A percentile compares a stretch with the other conserved stretches of the same genome.
Evolutionary conservation across 2,329 filamentous ascomycete genomes (phyloP).

Genomic region (Nigrospora oryzae): DNA sequence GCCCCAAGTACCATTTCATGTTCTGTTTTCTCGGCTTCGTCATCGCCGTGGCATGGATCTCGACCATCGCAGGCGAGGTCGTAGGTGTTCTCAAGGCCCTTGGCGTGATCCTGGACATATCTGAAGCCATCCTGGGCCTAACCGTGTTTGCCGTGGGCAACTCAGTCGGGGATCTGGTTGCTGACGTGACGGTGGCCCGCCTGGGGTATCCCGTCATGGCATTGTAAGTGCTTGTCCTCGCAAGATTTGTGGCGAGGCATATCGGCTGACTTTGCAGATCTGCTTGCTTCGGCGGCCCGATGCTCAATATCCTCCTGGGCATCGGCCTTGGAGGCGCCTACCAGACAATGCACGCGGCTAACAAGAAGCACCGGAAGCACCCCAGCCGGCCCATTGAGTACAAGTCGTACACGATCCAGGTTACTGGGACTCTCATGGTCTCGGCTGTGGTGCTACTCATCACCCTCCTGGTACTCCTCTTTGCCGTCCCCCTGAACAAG

Average conservation of each 20-base stretch:
- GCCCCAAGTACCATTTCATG: conserved; percentile 66
- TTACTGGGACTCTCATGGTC: conserved; percentile 78
- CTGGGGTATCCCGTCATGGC: conserved; percentile 97
- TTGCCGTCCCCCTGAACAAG: conserved; percentile 74
- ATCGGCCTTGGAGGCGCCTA: conserved; percentile 88
- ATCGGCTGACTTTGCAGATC: conserved; percentile 35
- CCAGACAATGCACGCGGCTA: conserved; percentile 68
- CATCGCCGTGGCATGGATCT: conserved; percentile 93
- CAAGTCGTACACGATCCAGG: conserved; percentile 72
- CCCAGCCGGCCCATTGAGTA: conserved; percentile 57
- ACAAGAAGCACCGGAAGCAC: conserved; percentile 57
- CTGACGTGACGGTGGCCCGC: conserved; percentile 86
- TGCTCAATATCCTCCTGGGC: conserved; percentile 93
- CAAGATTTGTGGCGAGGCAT: not conserved
- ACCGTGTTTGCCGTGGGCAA: conserved; percentile 97
- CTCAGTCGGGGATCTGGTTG: conserved; percentile 86
- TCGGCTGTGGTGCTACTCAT: conserved; percentile 76
- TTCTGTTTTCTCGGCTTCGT: conserved; percentile 86
- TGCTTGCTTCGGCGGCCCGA: conserved; percentile 95
- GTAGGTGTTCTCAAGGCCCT: conserved; percentile 90
- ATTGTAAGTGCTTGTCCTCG: conserved; percentile 34
- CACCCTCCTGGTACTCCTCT: conserved; percentile 69
- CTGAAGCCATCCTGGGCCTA: conserved; percentile 86
- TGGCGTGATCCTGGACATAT: conserved; percentile 86
- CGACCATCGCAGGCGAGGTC: conserved; percentile 89